Evolutionary conservation across 1,284 basidiomycete species (phyloP), one percentile per base, ranked within the genome.

Genomic region (Pterula multifida): DNA sequence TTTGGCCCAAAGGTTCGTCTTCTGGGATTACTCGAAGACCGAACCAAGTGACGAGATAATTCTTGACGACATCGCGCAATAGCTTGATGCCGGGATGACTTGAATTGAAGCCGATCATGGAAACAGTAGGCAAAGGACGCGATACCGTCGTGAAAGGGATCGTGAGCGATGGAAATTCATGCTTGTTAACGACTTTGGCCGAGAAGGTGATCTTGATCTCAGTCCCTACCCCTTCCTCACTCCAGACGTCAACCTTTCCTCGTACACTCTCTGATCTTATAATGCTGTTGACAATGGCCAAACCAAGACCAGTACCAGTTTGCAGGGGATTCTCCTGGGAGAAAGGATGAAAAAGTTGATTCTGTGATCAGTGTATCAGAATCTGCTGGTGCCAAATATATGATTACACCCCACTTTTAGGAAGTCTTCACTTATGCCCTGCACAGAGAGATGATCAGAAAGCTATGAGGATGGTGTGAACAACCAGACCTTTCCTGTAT

Each of bases 261-360:
- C 84, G 79, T 52, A 96, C 81, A 52, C 84, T 86, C 35, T 90
- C 84, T 12, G 90, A 91, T 22, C 81, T 81, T 26, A 95, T 81
- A 52, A 93, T 93, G 58, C 86, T 92, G 70, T 90, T 92, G 62
- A 97, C 94, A 57, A 98, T 98, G 21, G 94, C 93, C 21, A 97
- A 79, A n/a, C 94, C 94, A 2, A 98, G 76, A 15, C 94, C 94
- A 0, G 94, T 98, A 1, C 94, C 94, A 1, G 91, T 85, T 60
- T 95, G 91, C 6, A 91, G 63, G 1, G 90, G 87, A 58, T 92
- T 91, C 64, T 90, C 87, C 69, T 97, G 94, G 0, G 93, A 92
- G 67, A 98, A 98, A 0, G 94, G 94, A 59, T 96, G 93, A 69
- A 97, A 98, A 2, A 98, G 73, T 66, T 96, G 91, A 57, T 96